Percentiles rank a stretch among this genome's conserved stretches.
phyloP scores from a whole-genome alignment of 345 rosid genomes.

The Mangifera indica region DNA sequence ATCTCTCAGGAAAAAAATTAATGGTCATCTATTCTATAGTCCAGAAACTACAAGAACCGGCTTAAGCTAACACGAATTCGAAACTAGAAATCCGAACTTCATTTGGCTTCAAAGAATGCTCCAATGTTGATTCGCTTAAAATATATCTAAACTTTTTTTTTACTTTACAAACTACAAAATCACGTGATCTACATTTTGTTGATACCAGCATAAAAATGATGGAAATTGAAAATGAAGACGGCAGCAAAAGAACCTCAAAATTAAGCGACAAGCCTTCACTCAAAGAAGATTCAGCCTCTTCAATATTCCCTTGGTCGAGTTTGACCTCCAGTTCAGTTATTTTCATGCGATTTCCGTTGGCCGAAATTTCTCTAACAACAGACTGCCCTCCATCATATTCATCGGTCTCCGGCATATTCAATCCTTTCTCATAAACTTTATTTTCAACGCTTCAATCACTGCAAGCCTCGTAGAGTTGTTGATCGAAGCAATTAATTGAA shows the following conservation, averaged over 20 bases:
- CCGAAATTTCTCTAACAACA: slow-evolving; percentile 44
- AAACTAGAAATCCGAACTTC: too few species aligned
- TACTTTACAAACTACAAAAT: neutral
- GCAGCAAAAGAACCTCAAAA: slow-evolving; percentile 82
- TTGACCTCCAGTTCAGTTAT: slow-evolving; percentile 80
- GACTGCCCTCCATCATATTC: slow-evolving; percentile 22
- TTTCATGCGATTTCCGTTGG: slow-evolving; percentile 71
- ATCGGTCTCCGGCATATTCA: slow-evolving; percentile 37
- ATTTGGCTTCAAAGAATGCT: too few species aligned
- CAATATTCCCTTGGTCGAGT: slow-evolving; percentile 85
- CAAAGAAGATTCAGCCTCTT: slow-evolving; percentile 88
- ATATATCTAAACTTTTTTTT: neutral
- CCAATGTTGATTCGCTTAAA: too few species aligned
- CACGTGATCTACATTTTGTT: neutral
- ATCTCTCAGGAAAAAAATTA: neutral
- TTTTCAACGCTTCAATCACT: neutral
- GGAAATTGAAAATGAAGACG: too few species aligned
- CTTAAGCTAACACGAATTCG: too few species aligned
- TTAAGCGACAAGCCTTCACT: slow-evolving; percentile 86
- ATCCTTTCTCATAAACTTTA: slow-evolving; percentile 16
- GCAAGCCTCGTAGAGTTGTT: neutral
- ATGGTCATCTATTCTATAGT: neutral
- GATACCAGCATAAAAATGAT: neutral
- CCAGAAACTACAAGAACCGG: too few species aligned
- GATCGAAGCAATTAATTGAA: too few species aligned